Evolutionary conservation across 2,329 filamentous ascomycete genomes (phyloP), one percentile per base, ranked within the genome.

Genomic region (Bertia moriformis): DNA sequence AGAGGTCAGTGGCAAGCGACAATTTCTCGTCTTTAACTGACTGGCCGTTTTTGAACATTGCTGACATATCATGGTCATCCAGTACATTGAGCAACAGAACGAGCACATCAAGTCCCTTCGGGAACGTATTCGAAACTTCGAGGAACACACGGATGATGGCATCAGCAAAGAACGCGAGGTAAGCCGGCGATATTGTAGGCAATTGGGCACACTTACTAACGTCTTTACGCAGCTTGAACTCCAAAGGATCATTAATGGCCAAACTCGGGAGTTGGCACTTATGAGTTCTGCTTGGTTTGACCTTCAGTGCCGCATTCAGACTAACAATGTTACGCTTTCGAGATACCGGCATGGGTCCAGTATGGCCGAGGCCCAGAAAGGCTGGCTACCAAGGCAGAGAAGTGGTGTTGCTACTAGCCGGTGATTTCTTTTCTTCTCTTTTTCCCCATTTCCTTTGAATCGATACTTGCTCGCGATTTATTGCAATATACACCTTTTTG

Each of bases 261-360:
- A 60, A 48, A 51, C 56, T 19, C 59, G 61, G 22, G 62, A 66
- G 45, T 54, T 66, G 19, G 50, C 52, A 30, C 57, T 66, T 32
- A 58, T 66, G 39, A 59, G 56, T 41, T 63, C 61, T 4, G 61
- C 62, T 7, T 66, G 62, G 62, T 63, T 62, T 43, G 58, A 65
- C 38, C 54, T 65, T 36, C 61, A 64, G 40, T 56, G 58, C 39
- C 57, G 61, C 17, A 50, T 63, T 40, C 60, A 63, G 39, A 63
- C 58, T 41, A 58, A 55, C 45, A 64, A 61, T 45, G 53, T 60
- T 43, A 55, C 51, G 38, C 49, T 60, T 35, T 56, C 60, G 20
- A 54, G 58, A 41, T 58, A 62, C 43, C 55, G 60, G 17, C 50
- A 58, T 40, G 45, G 47, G 41, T 48, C 44, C 18, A 44, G 47